Base-by-base conservation (phyloP, 805 yeast genomes). In the Candida ficus region DNA sequence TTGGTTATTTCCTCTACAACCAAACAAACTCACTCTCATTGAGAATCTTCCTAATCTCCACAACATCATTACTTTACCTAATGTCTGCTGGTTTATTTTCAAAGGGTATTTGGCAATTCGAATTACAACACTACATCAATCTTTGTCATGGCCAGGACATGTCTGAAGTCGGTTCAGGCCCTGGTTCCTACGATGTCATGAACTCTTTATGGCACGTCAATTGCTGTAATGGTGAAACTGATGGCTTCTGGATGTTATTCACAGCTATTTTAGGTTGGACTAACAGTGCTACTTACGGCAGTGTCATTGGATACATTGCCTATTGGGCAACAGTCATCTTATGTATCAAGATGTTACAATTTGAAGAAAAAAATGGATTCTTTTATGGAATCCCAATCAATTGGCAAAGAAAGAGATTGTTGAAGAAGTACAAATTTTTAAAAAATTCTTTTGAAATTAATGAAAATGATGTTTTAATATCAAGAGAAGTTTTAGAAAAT, bases 191-290 rank as follows among this genome's bases (percentile, higher is more conserved):
- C 56, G 95, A 89, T 54, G 80, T 89, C 18, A 49, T 74, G 17
- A 75, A 71, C 35, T 79, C 93, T 7, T 80, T 89, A 2, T 89
- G 97, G 97, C 97, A 89, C 59, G 95, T 89, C 20, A 87, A 89
- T 62, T 88, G 96, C 61, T 89, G 97, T 64, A 88, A 88, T 59
- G 95, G 95, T 19, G 83, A 85, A 50, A 83, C 75, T n/a, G 96
- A 89, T 55, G 95, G 95, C 4, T 78, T 81, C 25, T 89, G 95
- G 95, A 39, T 39, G 95, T 67, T 89, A 27, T 71, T 85, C 53
- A 87, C 90, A 27, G 96, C 95, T 1, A 68, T 89, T 5, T 71
- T 89, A 37, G 97, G 97, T 2, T 89, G 97, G 97, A 88, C 93
- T 12, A 89, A 89, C 59, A 78, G 90, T 47, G 96, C 96, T 3